These are phyloP conservation scores for Penicillium sp. DNA, from an alignment of 2,329 filamentous ascomycete species.

Conservation along the genomic window DNA sequence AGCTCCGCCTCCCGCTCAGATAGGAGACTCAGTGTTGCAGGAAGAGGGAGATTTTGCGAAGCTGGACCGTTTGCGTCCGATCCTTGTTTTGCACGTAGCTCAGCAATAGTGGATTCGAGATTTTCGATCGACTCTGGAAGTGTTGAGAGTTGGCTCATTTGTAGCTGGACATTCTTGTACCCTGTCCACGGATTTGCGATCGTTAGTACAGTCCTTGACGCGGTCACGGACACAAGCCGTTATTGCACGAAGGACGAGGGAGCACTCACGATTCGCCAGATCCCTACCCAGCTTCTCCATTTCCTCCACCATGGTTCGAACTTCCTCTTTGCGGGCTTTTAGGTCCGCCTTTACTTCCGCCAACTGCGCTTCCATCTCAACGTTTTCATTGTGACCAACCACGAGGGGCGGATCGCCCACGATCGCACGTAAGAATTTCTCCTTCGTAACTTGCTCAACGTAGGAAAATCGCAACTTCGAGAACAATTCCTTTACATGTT, in stretches of 20 bases:
- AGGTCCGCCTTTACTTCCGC: conserved; percentile 63
- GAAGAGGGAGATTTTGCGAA: conserved; percentile 34
- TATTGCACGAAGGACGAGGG: too few relatives aligned
- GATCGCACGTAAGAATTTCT: conserved; percentile 89
- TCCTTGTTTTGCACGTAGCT: conserved; percentile 49
- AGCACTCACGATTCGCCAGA: conserved; percentile 50
- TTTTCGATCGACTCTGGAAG: conserved; percentile 47
- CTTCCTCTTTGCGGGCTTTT: conserved; percentile 70
- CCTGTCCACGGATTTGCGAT: too few relatives aligned
- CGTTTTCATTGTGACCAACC: conserved; percentile 72
- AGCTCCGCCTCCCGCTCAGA: conserved; percentile 36
- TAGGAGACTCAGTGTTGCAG: conserved; percentile 35
- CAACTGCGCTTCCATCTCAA: conserved; percentile 63
- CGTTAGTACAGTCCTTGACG: not conserved
- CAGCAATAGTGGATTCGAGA: conserved; percentile 44
- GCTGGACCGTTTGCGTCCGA: conserved; percentile 24
- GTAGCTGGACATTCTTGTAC: conserved; percentile 48
- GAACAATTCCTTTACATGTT: conserved; percentile 66
- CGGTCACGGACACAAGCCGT: too few relatives aligned
- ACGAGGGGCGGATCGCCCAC: conserved; percentile 82
- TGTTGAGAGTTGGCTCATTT: conserved; percentile 43
- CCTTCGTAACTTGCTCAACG: conserved; percentile 95
- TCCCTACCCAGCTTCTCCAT: conserved; percentile 62
- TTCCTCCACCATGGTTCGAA: conserved; percentile 61
- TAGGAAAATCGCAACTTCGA: conserved; percentile 94